Conservation (phyloP, 495 filamentous ascomycete species). For the Trichoderma gamsii region DNA sequence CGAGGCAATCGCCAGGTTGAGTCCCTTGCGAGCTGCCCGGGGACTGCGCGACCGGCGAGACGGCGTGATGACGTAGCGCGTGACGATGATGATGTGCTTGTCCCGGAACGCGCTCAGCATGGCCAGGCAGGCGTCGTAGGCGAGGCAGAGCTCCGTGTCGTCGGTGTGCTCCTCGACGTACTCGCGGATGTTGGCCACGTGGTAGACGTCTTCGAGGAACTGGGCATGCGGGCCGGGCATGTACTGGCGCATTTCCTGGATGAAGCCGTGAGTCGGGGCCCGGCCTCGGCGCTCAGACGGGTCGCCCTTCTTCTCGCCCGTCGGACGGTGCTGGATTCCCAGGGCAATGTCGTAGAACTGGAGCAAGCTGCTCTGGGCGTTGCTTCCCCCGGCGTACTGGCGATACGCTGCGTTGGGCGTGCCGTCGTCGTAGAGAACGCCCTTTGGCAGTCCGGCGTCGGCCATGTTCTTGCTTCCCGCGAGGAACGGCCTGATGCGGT, state of each 20-base stretch:
- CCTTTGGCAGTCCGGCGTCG: conserved; percentile 80
- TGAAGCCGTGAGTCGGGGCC: conserved; percentile 75
- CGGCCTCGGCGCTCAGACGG: conserved; percentile 45
- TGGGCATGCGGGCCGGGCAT: conserved; percentile 91
- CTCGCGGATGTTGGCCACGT: conserved; percentile 79
- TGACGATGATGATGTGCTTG: conserved; percentile 94
- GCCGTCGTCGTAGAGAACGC: conserved; percentile 81
- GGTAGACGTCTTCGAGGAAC: conserved; percentile 74
- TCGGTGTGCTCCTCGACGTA: conserved; percentile 63
- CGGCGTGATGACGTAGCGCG: conserved; percentile 86
- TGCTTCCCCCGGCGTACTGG: conserved; percentile 84
- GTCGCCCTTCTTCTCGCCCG: conserved; percentile 58
- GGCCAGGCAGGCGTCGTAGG: conserved; percentile 85
- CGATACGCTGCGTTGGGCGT: conserved; percentile 58
- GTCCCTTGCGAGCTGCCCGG: conserved; percentile 35
- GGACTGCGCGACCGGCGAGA: conserved; percentile 43
- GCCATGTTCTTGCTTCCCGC: conserved; percentile 97
- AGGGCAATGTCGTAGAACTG: conserved; percentile 92
- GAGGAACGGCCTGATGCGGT: conserved; percentile 87
- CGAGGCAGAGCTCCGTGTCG: conserved; percentile 61
- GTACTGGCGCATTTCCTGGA: conserved; percentile 91
- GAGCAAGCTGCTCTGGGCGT: conserved; percentile 90
- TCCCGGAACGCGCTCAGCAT: conserved; percentile 88
- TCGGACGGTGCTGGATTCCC: conserved; percentile 85
- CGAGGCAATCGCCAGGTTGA: conserved; percentile 63